Evolutionary conservation across 257 asterid genomes (phyloP).

Genomic region (Penstemon barbatus): DNA sequence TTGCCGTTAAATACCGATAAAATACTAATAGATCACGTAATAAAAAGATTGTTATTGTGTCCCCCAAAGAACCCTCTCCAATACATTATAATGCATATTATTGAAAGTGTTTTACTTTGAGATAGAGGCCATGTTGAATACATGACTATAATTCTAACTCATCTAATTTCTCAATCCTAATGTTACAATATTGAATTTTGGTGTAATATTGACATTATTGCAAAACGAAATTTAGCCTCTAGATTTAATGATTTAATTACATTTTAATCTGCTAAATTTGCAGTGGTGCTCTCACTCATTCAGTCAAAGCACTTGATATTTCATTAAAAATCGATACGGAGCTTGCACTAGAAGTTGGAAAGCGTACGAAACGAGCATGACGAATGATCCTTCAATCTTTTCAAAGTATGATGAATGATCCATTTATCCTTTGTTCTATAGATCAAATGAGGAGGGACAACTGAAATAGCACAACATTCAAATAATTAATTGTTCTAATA

Average conservation of each 20-base stretch:
- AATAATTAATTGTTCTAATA: background rate
- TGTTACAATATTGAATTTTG: no score
- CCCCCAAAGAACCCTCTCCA: background rate
- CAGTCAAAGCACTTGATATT: conserved; percentile 95
- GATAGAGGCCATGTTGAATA: no score
- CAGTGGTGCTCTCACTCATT: conserved; percentile 95
- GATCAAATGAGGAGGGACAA: background rate
- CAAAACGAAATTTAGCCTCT: background rate
- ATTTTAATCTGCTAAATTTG: conserved; percentile 23
- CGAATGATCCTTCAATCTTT: no score
- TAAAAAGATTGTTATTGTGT: no score
- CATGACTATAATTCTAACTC: no score
- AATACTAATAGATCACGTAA: no score
- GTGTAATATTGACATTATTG: no score
- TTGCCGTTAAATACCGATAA: no score
- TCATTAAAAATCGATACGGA: conserved; percentile 92
- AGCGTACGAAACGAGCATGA: conserved; percentile 94
- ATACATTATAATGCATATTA: background rate
- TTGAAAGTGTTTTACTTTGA: background rate
- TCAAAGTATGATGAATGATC: background rate
- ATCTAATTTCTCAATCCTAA: no score
- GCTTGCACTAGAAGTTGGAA: conserved; percentile 93
- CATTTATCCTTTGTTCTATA: background rate
- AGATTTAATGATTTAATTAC: background rate
- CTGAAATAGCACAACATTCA: background rate